Conservation (phyloP, 257 asterid genomes). For the Nicotiana sylvestris region DNA sequence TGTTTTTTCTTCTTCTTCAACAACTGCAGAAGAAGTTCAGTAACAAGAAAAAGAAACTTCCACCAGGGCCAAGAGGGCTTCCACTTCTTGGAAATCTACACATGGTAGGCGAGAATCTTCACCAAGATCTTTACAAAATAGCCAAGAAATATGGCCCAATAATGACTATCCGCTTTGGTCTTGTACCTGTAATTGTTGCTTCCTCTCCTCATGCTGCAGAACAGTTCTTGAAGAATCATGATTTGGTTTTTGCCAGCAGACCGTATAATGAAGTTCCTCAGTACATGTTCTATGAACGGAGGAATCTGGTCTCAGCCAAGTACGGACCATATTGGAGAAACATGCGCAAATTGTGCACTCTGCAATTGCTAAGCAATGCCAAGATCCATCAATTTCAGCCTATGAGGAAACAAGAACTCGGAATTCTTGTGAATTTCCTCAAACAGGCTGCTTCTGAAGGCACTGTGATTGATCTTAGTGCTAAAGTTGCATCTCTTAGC, state of each 20-base stretch:
- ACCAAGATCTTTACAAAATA: neutral
- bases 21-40: neutral
- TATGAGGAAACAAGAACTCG: neutral
- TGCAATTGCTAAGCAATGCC: slow-evolving; percentile 6
- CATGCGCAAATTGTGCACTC: slow-evolving; percentile 20
- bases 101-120: neutral
- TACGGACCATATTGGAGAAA: slow-evolving; percentile 27
- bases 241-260: slow-evolving; percentile 17
- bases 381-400: slow-evolving; percentile 12
- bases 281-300: slow-evolving; percentile 9
- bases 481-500: neutral
- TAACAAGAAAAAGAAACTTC: neutral
- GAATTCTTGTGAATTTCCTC: neutral
- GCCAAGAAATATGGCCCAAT: slow-evolving; percentile 20
- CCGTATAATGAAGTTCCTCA: slow-evolving; percentile 15
- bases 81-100: slow-evolving; percentile 4
- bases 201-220: slow-evolving; percentile 25
- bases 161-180: slow-evolving; percentile 18
- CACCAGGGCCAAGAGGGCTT: slow-evolving; percentile 3
- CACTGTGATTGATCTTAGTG: neutral
- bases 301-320: neutral
- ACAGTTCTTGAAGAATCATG: slow-evolving; percentile 22
- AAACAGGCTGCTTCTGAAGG: neutral
- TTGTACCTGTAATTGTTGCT: slow-evolving; percentile 19
- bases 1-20: neutral